phyloP scores from a whole-genome alignment of 179 eudicot species.

The Silene coronaria region DNA sequence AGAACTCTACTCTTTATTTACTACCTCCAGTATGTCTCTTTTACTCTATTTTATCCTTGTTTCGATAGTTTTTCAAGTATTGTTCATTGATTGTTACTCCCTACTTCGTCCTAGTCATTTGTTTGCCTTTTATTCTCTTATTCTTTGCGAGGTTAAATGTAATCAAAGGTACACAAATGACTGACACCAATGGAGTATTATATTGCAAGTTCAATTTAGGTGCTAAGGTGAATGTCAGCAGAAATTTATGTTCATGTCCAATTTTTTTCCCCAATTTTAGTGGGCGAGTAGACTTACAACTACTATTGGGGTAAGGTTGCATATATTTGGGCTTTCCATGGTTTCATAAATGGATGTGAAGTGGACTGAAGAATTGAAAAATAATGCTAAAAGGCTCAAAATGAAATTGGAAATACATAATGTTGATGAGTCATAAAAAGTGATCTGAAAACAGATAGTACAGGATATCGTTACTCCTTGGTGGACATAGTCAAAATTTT shows the following conservation, averaged over 20 bases:
- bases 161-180: too few species aligned
- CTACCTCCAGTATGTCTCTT: conserved; percentile 36
- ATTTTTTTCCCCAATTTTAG: not conserved
- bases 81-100: not conserved
- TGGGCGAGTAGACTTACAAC: not conserved
- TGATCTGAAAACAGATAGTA: too few species aligned
- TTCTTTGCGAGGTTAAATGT: too few species aligned
- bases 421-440: too few species aligned
- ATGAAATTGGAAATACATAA: too few species aligned
- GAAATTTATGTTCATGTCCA: not conserved
- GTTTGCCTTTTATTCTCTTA: not conserved
- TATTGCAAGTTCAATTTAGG: not conserved
- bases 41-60: not conserved
- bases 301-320: not conserved
- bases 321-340: not conserved
- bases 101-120: not conserved
- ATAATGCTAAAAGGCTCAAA: too few species aligned
- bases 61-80: not conserved
- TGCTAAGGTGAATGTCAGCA: not conserved
- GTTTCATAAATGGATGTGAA: too few species aligned
- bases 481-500: too few species aligned
- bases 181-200: too few species aligned
- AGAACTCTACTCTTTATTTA: conserved; percentile 44
- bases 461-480: too few species aligned
- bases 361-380: too few species aligned